Conservation (phyloP, 1,284 basidiomycete genomes). For the Sphagnurus paluster region DNA sequence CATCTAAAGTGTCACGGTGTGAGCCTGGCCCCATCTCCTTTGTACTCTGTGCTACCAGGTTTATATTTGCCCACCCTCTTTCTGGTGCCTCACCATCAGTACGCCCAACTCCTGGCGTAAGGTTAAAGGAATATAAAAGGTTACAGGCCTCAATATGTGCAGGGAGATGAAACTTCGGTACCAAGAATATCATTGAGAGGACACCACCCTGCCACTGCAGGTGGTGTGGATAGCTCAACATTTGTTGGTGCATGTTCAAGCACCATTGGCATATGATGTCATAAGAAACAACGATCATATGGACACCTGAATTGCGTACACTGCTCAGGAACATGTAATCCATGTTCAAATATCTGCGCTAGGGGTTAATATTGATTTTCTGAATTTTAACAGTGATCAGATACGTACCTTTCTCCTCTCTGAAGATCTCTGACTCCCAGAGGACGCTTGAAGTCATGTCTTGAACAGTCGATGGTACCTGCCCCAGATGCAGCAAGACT, state of each 20-base stretch:
- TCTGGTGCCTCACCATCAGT: slow-evolving; percentile 37
- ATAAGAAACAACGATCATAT: slow-evolving; percentile 9
- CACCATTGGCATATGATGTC: slow-evolving; percentile 15
- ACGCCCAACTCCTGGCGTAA: slow-evolving; percentile 23
- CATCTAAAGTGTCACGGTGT: slow-evolving; percentile 29
- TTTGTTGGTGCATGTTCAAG: slow-evolving; percentile 2
- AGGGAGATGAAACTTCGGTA: slow-evolving; percentile 25
- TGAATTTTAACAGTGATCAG: neutral
- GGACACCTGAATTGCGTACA: neutral
- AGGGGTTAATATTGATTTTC: neutral
- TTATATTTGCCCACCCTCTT: slow-evolving; percentile 26
- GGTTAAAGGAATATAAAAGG: slow-evolving; percentile 27
- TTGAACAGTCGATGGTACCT: slow-evolving; percentile 8
- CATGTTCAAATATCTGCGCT: slow-evolving; percentile 15
- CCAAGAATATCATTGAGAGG: slow-evolving; percentile 8
- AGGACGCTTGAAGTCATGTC: slow-evolving; percentile 12
- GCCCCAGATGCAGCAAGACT: slow-evolving; percentile 2
- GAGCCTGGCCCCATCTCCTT: slow-evolving; percentile 32
- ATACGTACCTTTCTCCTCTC: slow-evolving; percentile 16
- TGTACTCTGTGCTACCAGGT: slow-evolving; percentile 27
- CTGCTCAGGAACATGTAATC: slow-evolving; percentile 11
- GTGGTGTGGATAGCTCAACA: slow-evolving; percentile 6
- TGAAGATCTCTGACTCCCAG: slow-evolving; percentile 13
- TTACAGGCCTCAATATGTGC: slow-evolving; percentile 27
- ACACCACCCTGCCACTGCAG: slow-evolving; percentile 6